phyloP scores from a whole-genome alignment of 129 eudicot species.

The Lonicera japonica region DNA sequence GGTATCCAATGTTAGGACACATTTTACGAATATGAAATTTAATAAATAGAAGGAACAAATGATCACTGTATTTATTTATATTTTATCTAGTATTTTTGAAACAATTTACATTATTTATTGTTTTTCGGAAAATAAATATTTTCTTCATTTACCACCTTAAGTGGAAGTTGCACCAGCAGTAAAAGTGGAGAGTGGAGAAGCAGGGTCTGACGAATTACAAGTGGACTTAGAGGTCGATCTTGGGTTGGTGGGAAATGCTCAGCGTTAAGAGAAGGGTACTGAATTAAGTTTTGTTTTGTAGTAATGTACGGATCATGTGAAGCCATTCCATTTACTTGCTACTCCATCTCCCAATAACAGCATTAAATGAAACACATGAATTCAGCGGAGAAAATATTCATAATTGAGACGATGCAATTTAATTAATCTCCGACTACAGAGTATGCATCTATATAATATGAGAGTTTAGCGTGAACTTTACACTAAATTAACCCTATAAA shows the following conservation, averaged over 20 bases:
- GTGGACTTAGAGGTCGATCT: too few relatives aligned
- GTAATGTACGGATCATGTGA: conserved; percentile 43
- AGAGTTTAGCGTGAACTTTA: too few relatives aligned
- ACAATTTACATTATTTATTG: too few relatives aligned
- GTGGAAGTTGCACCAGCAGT: background rate
- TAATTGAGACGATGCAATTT: background rate
- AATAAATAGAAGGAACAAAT: too few relatives aligned
- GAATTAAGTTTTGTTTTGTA: conserved; percentile 10
- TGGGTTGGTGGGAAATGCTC: background rate
- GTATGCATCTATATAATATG: too few relatives aligned
- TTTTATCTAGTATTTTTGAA: too few relatives aligned
- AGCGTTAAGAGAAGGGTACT: background rate
- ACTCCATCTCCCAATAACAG: conserved; percentile 18
- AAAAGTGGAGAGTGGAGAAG: background rate
- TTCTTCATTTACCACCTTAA: background rate
- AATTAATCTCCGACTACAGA: background rate
- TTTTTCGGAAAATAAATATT: too few relatives aligned
- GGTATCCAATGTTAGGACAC: too few relatives aligned
- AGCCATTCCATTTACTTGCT: conserved; percentile 15
- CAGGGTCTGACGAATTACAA: background rate
- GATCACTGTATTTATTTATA: too few relatives aligned
- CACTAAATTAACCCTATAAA: too few relatives aligned
- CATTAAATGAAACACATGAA: conserved; percentile 39
- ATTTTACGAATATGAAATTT: too few relatives aligned
- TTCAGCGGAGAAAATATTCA: conserved; percentile 1